These are phyloP conservation scores for Cadophora sp. DNA, from an alignment of 2,329 filamentous ascomycete genomes.

Conservation along the genomic window DNA sequence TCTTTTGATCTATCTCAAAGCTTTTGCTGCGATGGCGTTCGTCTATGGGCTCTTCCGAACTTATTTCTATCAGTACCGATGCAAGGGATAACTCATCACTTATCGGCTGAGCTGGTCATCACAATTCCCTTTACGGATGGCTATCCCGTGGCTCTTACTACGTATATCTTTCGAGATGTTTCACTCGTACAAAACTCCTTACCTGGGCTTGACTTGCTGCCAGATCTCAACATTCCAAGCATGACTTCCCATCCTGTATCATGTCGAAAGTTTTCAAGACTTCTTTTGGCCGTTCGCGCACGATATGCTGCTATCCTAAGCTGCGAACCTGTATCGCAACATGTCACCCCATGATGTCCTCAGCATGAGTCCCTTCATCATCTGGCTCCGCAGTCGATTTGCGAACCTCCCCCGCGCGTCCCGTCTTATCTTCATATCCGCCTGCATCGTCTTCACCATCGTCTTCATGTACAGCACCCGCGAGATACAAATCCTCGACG, in stretches of 20 bases:
- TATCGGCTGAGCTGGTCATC: neutral
- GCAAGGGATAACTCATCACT: neutral
- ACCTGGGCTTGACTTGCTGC: constrained; percentile 4
- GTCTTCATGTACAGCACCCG: constrained; percentile 22
- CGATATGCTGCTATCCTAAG: neutral
- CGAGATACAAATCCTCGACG: neutral
- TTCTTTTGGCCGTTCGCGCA: neutral
- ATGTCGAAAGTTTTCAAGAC: neutral
- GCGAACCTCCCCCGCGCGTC: constrained; percentile 27
- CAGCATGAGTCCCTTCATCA: neutral
- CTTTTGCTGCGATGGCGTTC: neutral
- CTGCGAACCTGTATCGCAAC: neutral
- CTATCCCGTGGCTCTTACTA: neutral
- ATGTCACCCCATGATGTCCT: constrained; percentile 4
- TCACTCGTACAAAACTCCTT: neutral
- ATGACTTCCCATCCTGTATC: neutral
- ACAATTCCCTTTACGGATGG: neutral
- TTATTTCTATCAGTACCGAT: neutral
- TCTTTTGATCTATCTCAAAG: neutral
- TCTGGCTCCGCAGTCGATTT: neutral
- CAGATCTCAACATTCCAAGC: constrained; percentile 18
- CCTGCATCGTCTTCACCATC: constrained; percentile 20
- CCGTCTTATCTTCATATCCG: constrained; percentile 22
- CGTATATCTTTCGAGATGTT: neutral
- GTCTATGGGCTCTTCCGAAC: neutral